A percentile compares a stretch with the other conserved stretches of the same genome.
phyloP scores from a whole-genome alignment of 1,139 yeast species.

The Suhomyces guaymorum region DNA sequence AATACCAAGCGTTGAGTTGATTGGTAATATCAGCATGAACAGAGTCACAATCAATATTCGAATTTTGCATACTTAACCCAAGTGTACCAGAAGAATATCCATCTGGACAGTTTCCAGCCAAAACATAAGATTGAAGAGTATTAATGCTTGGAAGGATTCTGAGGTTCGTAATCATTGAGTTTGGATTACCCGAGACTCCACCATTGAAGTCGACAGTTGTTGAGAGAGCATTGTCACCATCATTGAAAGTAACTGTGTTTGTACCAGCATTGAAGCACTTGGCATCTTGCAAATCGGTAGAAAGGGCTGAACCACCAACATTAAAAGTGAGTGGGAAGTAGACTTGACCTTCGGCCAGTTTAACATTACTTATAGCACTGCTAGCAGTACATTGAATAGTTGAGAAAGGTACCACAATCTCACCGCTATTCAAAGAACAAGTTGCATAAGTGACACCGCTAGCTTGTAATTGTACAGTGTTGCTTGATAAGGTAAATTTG shows the following conservation, averaged over 20 bases:
- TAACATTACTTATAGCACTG: slow-evolving; percentile 7
- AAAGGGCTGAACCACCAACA: slow-evolving; percentile 22
- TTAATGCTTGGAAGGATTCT: not conserved
- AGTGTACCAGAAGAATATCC: not conserved
- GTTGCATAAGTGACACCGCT: slow-evolving; percentile 11
- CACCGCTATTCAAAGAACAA: slow-evolving; percentile 12
- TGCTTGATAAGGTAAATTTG: slow-evolving; percentile 8
- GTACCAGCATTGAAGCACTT: slow-evolving; percentile 21
- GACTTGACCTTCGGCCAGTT: slow-evolving; percentile 22
- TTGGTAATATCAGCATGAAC: not conserved
- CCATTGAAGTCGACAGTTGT: slow-evolving; percentile 16
- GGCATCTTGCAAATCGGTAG: slow-evolving; percentile 22
- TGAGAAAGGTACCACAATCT: slow-evolving; percentile 1
- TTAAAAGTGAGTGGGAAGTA: slow-evolving; percentile 29
- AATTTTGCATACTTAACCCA: not conserved
- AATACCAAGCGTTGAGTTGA: not conserved
- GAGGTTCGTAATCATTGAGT: too few species aligned
- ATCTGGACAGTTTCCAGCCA: not conserved
- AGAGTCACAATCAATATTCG: not conserved
- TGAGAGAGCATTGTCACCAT: slow-evolving; percentile 24
- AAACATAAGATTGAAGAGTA: too few species aligned
- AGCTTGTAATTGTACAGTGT: slow-evolving; percentile 6
- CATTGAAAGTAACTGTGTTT: slow-evolving; percentile 27
- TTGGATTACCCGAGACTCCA: not conserved
- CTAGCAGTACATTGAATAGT: not conserved